Percentiles rank a stretch among this genome's conserved stretches.
phyloP scores from a whole-genome alignment of 176 grass and related monocot genomes.

The Oryza meridionalis region DNA sequence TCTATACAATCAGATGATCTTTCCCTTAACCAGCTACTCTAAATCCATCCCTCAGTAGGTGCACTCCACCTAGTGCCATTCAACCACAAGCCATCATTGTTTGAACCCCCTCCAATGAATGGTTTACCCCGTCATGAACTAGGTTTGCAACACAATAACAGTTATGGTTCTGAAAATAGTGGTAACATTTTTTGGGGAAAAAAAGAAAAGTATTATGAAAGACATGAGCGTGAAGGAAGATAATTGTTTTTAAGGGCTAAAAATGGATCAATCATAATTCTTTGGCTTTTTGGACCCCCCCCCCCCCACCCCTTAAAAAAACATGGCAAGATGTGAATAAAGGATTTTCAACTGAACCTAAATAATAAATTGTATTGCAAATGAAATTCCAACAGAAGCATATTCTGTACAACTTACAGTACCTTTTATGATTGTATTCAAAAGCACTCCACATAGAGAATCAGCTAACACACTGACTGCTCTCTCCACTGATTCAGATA shows the following conservation, averaged over 20 bases:
- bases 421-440: conserved; percentile 98
- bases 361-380: conserved; percentile 15
- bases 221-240: background rate
- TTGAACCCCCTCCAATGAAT: no score
- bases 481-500: conserved; percentile 76
- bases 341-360: background rate
- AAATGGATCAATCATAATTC: background rate
- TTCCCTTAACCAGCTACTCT: background rate
- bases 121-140: background rate
- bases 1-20: background rate
- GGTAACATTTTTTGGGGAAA: background rate
- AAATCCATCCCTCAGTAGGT: background rate
- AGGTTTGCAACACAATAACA: background rate
- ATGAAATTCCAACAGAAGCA: background rate
- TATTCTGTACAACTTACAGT: conserved; percentile 27
- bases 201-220: background rate
- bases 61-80: background rate
- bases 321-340: conserved; percentile 16
- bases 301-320: background rate
- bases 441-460: conserved; percentile 71
- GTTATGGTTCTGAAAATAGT: background rate
- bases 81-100: background rate
- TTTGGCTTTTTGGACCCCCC: background rate
- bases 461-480: conserved; percentile 73
- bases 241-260: background rate